Base-by-base conservation (phyloP, 1,139 yeast species). In the Blastobotrys buckinghamii region DNA sequence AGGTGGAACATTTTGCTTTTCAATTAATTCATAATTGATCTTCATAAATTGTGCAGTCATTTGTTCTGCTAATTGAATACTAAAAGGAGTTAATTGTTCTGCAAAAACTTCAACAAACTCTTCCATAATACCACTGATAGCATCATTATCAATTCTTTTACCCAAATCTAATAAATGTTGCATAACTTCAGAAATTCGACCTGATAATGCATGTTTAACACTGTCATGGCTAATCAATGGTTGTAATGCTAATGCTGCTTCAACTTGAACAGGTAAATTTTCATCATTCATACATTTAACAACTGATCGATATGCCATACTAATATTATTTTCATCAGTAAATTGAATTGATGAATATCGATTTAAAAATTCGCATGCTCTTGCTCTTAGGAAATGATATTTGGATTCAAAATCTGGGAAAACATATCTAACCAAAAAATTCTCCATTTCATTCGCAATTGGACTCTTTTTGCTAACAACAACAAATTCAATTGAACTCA, bases 31-130 rank as follows among this genome's bases (percentile, higher is more conserved):
- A 37, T 71, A 69, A 1, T 88, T 82, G 37, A 89, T 67, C 59
- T 86, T 77, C 75, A 88, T 68, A 59, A 89, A 83, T 64, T 90
- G 97, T 53, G 82, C 84, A 27, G 84, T 82, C 58, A 92, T 71
- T 60, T 84, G 89, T 37, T 75, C 76, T 77, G 90, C 88, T 59
- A 92, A 74, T 56, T 87, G 94, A 39, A 85, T 81, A 8, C 97
- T 96, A 68, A 90, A 92, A 29, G 98, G 97, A 57, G 90, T 94
- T 56, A 92, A 73, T 66, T 90, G 95, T 57, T 82, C 87, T 3
- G 95, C 77, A 65, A 84, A 92, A 50, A 78, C 81, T 61, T 90
- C 97, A 22, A 92, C 97, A 64, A 95, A 84, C 59, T 90, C 97
- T 70, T 92, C 97, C 85, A 92, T 88, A 15, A 92, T 96, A 34